A percentile compares a stretch with the other conserved stretches of the same genome.
These are phyloP conservation scores for Dendrobium huoshanense DNA, from an alignment of 106 monocot species.

Conservation along the genomic window DNA sequence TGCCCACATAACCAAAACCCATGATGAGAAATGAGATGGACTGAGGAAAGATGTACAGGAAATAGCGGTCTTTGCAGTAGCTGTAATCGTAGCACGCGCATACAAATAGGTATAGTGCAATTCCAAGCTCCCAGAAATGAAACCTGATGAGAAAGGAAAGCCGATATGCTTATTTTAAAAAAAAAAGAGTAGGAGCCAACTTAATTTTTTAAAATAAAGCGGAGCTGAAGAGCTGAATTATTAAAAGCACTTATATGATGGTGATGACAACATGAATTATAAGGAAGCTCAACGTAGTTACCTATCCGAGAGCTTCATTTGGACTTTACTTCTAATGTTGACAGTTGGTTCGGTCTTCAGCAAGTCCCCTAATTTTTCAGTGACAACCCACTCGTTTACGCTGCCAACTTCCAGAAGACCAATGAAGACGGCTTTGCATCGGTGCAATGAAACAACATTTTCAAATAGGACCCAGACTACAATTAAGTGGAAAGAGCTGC, in stretches of 20 bases:
- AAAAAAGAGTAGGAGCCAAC: too few species aligned
- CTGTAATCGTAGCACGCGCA: conserved; percentile 9
- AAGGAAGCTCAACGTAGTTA: not conserved
- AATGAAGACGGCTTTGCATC: conserved; percentile 29
- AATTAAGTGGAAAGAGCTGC: conserved; percentile 31
- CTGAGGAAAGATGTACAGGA: conserved; percentile 14
- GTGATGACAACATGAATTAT: not conserved
- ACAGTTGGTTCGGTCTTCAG: conserved; percentile 4
- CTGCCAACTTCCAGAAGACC: conserved; percentile 22
- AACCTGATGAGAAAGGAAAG: conserved; percentile 14
- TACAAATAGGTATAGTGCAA: conserved; percentile 4
- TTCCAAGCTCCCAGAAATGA: conserved; percentile 10
- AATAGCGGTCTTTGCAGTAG: conserved; percentile 4
- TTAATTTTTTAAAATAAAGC: too few species aligned
- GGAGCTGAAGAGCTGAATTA: too few species aligned
- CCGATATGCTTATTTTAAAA: too few species aligned
- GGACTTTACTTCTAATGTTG: not conserved
- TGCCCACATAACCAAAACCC: conserved; percentile 15
- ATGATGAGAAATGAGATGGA: conserved; percentile 13
- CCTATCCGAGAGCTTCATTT: conserved; percentile 11
- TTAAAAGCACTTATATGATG: not conserved
- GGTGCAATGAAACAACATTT: conserved; percentile 36
- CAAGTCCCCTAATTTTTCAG: conserved; percentile 29
- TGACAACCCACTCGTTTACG: conserved; percentile 43
- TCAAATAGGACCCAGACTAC: conserved; percentile 40